Evolutionary conservation across 495 filamentous ascomycete genomes (phyloP), one percentile per base, ranked within the genome.

Genomic region (Penicillium canariense): DNA sequence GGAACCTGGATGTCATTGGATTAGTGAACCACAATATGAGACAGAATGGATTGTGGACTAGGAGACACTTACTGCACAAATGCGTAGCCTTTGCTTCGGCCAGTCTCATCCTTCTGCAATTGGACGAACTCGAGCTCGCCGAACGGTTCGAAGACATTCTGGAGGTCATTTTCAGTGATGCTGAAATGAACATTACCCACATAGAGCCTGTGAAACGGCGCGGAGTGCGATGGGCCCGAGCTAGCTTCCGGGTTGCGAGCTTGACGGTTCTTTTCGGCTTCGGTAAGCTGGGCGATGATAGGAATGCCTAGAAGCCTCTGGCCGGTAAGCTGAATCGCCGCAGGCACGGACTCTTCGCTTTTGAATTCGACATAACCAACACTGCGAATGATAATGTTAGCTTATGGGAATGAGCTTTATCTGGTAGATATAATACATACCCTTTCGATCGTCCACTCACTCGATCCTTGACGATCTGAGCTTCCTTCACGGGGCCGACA

Each of bases 131-230:
- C 95, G 46, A 99, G 85, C 74, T 97, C 94, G 52, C 95, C 95
- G 74, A 96, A 99, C 5, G 95, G 94, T 75, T 93, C 90, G 74
- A 99, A 99, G 49, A 97, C 90, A 71, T 93, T 90, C 80, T 93
- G 88, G 59, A 99, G 74, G 73, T 97, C 95, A 68, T 82, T 86
- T 75, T 99, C 95, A 69, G 94, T 97, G 71, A 99, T 96, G 72
- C 89, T 96, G 82, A 99, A 99, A 80, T 99, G 95, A 62, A 99
- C 96, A 68, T 99, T 99, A 70, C 95, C 95, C 61, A 99, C 94
- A 74, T 97, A 99, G 48, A 99, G 88, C 68, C 95, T 87, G 77
- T 99, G 95, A 77, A 97, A 99, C 27, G 95, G 95, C 28, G 96
- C 86, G 49, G 88, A 87, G 63, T 86, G 87, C 11, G 82, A 78